Evolutionary conservation across 1,284 basidiomycete species (phyloP), one percentile per base, ranked within the genome.

Genomic region (Rhizoctonia solani): DNA sequence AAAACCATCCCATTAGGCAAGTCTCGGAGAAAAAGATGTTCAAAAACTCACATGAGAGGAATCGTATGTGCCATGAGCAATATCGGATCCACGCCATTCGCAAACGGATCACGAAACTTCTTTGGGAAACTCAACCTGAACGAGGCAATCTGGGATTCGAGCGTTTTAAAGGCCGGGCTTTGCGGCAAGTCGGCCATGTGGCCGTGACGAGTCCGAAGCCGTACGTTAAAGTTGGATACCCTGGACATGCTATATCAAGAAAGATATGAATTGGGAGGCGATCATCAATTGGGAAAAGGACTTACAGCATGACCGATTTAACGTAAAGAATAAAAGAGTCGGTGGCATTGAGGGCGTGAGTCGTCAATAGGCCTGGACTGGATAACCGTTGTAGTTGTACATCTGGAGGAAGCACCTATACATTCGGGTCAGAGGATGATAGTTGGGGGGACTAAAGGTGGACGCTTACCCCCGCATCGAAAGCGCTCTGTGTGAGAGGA

Each of bases 141-240:
- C 44, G 58, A 50, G 16, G 46, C 58, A 37, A 61, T 61, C 46
- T 61, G 58, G 3, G 44, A 49, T 23, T 61, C 58, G 58, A 61
- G 58, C 29, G 58, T 50, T 34, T 61, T 61, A 34, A 61, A 61
- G 3, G 58, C 58, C n/a, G 58, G 58, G 29, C 5, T 50, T 8
- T 49, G 32, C 8, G 46, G 58, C 23, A 61, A 16, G 30, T 61
- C 58, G 9, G 46, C 46, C 23, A 50, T 14, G 16, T 61, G 46
- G 1, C 58, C 58, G 19, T 50, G 44, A n/a, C 58, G 58, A 9
- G 58, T 61, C 2, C 58, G 44, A 2, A 61, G 46, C 14, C 58
- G 58, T n/a, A 61, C 46, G 32, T 61, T 61, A 21, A 61, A 61
- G 21, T 61, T 61, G 9, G 58, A 50, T 9, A 61, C 46, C 2